Evolutionary conservation across 345 rosid genomes (phyloP).

Genomic region (Dipteronia sinensis): DNA sequence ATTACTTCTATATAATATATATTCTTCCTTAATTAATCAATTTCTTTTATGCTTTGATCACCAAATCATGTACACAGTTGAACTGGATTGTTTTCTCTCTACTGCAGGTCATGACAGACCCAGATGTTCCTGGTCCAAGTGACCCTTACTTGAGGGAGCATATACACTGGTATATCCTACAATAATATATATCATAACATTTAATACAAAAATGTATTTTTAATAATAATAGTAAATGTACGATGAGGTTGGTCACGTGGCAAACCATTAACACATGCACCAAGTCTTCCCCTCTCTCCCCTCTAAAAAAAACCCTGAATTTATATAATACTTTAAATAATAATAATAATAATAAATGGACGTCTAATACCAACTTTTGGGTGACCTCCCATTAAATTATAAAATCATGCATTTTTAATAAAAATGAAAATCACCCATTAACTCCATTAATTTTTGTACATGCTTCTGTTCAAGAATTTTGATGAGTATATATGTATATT

Average conservation of each 20-base stretch:
- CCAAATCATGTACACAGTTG: background rate
- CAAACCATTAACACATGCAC: no score
- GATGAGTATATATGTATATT: no score
- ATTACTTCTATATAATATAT: background rate
- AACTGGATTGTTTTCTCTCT: background rate
- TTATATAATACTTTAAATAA: no score
- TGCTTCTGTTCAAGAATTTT: no score
- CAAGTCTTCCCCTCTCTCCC: no score
- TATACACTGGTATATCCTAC: slow-evolving; percentile 72
- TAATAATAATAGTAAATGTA: no score
- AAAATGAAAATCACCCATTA: background rate
- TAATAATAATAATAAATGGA: no score
- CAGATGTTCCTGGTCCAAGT: slow-evolving; percentile 98
- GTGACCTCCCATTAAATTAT: no score
- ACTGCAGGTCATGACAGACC: slow-evolving; percentile 92
- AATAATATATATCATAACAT: background rate
- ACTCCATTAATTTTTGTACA: background rate
- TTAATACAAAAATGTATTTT: no score
- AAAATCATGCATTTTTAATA: background rate
- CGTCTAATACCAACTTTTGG: no score
- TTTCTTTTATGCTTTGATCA: background rate
- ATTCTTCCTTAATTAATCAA: background rate
- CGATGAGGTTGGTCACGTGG: no score
- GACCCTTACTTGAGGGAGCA: slow-evolving; percentile 96
- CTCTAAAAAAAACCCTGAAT: no score